Conservation (phyloP, 305 asterid genomes). For the Solanum aculeatissimum region DNA sequence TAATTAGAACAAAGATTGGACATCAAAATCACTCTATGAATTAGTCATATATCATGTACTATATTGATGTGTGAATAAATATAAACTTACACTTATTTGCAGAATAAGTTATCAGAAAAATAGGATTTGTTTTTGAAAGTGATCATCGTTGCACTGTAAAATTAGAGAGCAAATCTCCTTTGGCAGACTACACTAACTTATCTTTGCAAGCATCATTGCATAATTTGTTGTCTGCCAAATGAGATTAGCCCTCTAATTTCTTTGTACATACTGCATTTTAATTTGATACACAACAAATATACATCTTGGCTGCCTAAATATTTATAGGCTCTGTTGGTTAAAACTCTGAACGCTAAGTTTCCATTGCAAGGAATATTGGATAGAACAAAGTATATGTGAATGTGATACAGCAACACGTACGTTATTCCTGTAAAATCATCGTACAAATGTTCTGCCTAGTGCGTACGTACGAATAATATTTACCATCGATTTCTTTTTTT, state of each 20-base stretch:
- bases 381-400: not conserved
- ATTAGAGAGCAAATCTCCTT: not conserved
- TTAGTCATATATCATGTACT: not conserved
- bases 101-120: too few relatives aligned
- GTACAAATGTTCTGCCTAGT: not conserved
- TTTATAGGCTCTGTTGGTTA: not conserved
- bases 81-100: not conserved
- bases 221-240: not conserved
- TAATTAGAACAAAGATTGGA: not conserved
- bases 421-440: not conserved
- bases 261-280: not conserved
- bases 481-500: not conserved
- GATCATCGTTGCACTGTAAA: not conserved
- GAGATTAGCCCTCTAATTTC: not conserved
- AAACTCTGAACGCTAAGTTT: not conserved
- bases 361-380: not conserved
- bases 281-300: not conserved
- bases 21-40: not conserved
- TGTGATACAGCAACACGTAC: not conserved
- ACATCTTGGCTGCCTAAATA: not conserved
- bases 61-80: not conserved
- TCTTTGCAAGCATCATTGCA: too few relatives aligned
- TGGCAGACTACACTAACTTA: not conserved
- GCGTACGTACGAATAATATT: not conserved
- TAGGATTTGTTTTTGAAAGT: not conserved